Base-by-base conservation (phyloP, 345 rosid species). In the Populus simonii region DNA sequence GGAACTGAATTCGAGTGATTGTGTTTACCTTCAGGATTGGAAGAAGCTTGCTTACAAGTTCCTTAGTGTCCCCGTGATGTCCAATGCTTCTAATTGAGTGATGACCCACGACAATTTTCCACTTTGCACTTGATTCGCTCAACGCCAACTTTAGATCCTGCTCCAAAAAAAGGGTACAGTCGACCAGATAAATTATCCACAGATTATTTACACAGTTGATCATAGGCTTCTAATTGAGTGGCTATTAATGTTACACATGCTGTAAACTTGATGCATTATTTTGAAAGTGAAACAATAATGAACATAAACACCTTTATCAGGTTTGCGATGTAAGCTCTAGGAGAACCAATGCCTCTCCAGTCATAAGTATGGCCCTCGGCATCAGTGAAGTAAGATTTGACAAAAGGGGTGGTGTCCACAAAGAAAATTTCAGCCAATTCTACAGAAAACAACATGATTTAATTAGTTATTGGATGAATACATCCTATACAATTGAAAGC, bases 51-150 rank as follows among this genome's bases (percentile, higher is more conserved):
- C 55, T 74, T 0, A 74, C 79, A n/a, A 89, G 93, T 71, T 89
- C 92, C 36, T 80, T 55, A 0, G 92, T 88, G 55, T 85, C 84
- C n/a, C 94, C 90, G 67, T 89, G 91, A 27, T 84, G 41, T 18
- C 90, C 92, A 36, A 89, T 73, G n/a, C 91, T 87, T 85, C 88
- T 81, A 39, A 89, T 89, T 27, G 84, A 84, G 33, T 91, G 93
- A 74, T 91, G 92, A 27, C 94, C 92, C 35, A 89, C 85, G 11
- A 89, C 93, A 47, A 91, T 82, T 80, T 88, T 89, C 94, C 90
- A 91, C 41, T 80, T 84, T 2, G 94, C 92, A 15, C 23, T 73
- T 1, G 94, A 88, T 63, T 78, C 77, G 27, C 65, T 82, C 15
- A 91, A 70, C n/a, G 81, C 88, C 47, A 61, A 16, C 23, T 89